Evolutionary conservation across 2,329 filamentous ascomycete species (phyloP).

Genomic region (Fusarium sp.): DNA sequence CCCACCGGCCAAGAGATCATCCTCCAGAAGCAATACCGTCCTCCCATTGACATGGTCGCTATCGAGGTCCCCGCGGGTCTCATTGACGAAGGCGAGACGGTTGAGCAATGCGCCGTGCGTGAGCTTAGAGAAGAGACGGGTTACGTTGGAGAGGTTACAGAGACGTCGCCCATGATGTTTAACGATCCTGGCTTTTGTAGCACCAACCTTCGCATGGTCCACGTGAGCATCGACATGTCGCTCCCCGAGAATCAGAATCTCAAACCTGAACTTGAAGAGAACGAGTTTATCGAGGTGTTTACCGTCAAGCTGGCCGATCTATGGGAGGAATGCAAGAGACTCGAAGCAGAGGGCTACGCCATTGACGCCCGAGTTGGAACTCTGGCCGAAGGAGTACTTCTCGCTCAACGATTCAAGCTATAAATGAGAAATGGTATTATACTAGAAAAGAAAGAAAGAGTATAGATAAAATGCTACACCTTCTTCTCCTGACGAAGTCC

Average conservation of each 20-base stretch:
- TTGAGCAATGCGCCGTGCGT: conserved; percentile 71
- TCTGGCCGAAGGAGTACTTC: conserved; percentile 81
- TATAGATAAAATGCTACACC: conserved; percentile 44
- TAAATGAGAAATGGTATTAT: not conserved
- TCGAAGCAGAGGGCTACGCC: conserved; percentile 79
- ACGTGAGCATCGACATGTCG: conserved; percentile 78
- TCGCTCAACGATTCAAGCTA: conserved; percentile 70
- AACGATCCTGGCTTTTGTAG: conserved; percentile 76
- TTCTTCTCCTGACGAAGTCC: conserved; percentile 63
- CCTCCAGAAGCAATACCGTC: conserved; percentile 76
- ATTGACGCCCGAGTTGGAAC: conserved; percentile 85
- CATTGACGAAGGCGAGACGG: conserved; percentile 71
- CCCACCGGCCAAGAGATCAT: conserved; percentile 66
- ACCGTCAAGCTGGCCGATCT: conserved; percentile 72
- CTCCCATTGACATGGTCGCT: conserved; percentile 68
- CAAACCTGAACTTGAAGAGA: conserved; percentile 78
- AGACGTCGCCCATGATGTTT: conserved; percentile 75
- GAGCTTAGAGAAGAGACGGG: conserved; percentile 77
- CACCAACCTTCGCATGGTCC: conserved; percentile 76
- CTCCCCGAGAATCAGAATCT: conserved; percentile 77
- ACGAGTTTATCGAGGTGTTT: conserved; percentile 87
- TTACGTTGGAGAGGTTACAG: conserved; percentile 67
- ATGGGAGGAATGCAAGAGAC: conserved; percentile 73
- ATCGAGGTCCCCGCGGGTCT: conserved; percentile 76
- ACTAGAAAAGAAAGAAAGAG: not conserved